Conservation (phyloP, 371 early-diverging fungal genomes). For the Neoconidiobolus thromboides region DNA sequence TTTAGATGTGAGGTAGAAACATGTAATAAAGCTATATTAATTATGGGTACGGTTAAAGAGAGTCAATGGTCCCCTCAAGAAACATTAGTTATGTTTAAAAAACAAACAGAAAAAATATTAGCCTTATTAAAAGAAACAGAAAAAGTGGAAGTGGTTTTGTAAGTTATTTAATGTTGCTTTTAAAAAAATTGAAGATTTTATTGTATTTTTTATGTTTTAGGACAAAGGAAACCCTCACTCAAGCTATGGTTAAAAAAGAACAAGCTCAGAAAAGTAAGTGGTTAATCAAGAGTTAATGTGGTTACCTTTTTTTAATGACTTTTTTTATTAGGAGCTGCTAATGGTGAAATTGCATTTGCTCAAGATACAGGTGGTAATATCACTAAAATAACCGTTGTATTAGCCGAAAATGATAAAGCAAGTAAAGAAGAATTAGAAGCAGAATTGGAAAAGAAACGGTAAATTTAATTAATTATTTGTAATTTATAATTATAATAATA, state of each 20-base stretch:
- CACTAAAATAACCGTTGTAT: constrained; percentile 57
- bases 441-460: constrained; percentile 42
- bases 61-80: too few relatives aligned
- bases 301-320: not conserved
- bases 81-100: constrained; percentile 33
- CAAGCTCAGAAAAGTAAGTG: constrained; percentile 1
- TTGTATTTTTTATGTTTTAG: not conserved
- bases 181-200: not conserved
- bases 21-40: too few relatives aligned
- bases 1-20: too few relatives aligned
- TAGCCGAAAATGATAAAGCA: constrained; percentile 54
- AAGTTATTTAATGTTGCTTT: constrained; percentile 4
- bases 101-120: constrained; percentile 62
- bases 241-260: constrained; percentile 4
- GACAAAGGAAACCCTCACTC: constrained; percentile 1
- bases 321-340: constrained; percentile 9
- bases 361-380: constrained; percentile 49
- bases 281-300: not conserved
- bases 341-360: constrained; percentile 37
- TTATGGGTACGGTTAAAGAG: too few relatives aligned
- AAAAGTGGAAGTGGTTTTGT: constrained; percentile 42
- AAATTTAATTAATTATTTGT: not conserved
- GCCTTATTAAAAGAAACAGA: constrained; percentile 68
- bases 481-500: not conserved
- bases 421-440: constrained; percentile 40